phyloP scores from a whole-genome alignment of 208 protist genomes.

The Phytomonas serpens region DNA sequence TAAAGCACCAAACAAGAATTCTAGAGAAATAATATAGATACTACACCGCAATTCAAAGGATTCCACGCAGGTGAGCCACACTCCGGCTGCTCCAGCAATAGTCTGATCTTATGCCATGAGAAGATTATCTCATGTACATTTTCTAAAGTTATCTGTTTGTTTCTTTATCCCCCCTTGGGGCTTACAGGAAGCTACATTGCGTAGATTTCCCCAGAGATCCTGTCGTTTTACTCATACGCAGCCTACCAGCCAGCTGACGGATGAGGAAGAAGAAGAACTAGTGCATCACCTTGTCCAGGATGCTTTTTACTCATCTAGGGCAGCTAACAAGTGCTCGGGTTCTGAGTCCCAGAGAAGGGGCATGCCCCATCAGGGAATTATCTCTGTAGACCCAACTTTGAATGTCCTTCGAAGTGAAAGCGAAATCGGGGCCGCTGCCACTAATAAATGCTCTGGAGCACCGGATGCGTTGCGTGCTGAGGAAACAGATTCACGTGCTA shows the following conservation, averaged over 20 bases:
- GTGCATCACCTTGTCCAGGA: conserved; percentile 36
- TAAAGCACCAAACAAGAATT: neutral
- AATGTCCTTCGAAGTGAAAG: neutral
- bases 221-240: neutral
- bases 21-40: neutral
- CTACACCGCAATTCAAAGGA: neutral
- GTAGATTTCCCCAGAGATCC: neutral
- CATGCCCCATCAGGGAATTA: neutral
- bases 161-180: neutral
- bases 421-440: neutral
- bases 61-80: neutral
- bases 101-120: neutral
- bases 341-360: neutral
- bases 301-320: conserved; percentile 11
- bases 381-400: neutral
- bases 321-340: neutral
- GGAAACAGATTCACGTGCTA: conserved; percentile 20
- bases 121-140: neutral
- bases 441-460: neutral
- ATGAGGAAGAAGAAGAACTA: conserved; percentile 30
- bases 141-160: neutral
- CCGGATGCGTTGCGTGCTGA: neutral
- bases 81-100: neutral
- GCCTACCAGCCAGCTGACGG: neutral
- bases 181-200: neutral